Evolutionary conservation across 106 monocot species (phyloP), one percentile per base, ranked within the genome.

Genomic region (Allium fistulosum): DNA sequence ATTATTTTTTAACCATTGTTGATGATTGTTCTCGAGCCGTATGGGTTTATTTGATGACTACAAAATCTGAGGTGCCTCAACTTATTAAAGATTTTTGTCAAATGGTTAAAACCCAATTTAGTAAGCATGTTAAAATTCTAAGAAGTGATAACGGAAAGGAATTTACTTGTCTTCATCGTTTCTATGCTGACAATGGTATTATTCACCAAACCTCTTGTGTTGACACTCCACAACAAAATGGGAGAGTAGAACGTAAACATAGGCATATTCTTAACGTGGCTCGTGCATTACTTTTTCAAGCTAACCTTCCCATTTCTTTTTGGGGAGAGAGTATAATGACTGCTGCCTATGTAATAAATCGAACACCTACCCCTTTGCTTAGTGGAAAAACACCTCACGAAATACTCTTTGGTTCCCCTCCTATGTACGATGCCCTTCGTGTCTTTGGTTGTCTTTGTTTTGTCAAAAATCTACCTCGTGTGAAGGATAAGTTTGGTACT

Each of bases 1-100:
- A 64, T 37, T 64, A 64, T 64, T 64, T 64, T 37, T n/a, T 48
- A 2, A 64, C 46, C 46, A 27, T 64, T 27, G 63, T 64, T 37
- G 63, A 64, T 64, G 47, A 59, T 17, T 16, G 22, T 9, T 17
- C n/a, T 59, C 12, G n/a, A 11, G 59, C 27, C 7, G n/a, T 46
- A 16, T 64, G 63, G 63, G 47, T 48, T 2, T 64, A 46, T 48
- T 0, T 64, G 7, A 64, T 46, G 63, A 64, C 10, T 13, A 11
- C 9, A 11, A 64, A 64, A 37, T 46, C 11, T 2, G 47, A 64
- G n/a, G 47, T 22, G 14, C 10, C 9, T 14, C n/a, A 64, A 13
- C 15, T 46, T 64, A 10, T 64, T 27, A 13, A 46, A 4, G 28
- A 12, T 12, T 64, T 64, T 46, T 64, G 28, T 48, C 9, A 64